Percentiles rank a stretch among this genome's conserved stretches.
Conservation (phyloP, 2,329 filamentous ascomycete genomes). For the Atkinsonella texensis region DNA sequence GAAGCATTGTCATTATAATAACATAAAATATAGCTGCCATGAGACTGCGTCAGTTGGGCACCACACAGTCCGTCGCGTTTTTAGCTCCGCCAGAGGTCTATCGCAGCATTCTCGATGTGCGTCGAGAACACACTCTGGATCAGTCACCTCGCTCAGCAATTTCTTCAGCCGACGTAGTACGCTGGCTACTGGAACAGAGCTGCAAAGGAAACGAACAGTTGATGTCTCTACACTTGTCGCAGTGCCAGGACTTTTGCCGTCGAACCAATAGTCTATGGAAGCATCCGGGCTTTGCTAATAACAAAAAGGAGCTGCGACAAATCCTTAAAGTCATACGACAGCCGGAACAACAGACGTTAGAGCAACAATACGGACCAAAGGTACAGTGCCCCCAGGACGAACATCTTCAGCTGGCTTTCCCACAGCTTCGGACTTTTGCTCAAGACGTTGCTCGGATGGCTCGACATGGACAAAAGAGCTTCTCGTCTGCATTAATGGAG, state of each 20-base stretch:
- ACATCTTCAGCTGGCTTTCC: background rate
- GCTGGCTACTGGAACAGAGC: conserved; percentile 53
- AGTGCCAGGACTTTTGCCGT: conserved; percentile 49
- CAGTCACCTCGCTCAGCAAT: conserved; percentile 5
- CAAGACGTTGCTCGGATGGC: background rate
- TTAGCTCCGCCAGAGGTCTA: conserved; percentile 49
- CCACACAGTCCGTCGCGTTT: conserved; percentile 43
- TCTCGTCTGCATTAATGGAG: conserved; percentile 42
- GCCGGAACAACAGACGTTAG: conserved; percentile 43
- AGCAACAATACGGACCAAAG: conserved; percentile 41
- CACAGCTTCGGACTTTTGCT: background rate
- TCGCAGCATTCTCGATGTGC: conserved; percentile 42
- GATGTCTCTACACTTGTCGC: conserved; percentile 43
- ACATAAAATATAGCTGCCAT: conserved; percentile 40
- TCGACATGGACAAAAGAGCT: background rate
- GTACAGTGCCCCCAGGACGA: background rate
- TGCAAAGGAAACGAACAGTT: conserved; percentile 48
- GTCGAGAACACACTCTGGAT: background rate
- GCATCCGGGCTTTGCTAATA: conserved; percentile 27
- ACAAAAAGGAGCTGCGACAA: conserved; percentile 19
- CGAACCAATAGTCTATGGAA: conserved; percentile 36
- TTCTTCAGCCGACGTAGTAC: conserved; percentile 19
- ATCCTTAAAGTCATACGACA: conserved; percentile 24
- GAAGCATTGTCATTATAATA: background rate
- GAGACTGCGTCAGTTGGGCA: conserved; percentile 46